phyloP scores from a whole-genome alignment of 2,329 filamentous ascomycete species.

The Geosmithia flava region DNA sequence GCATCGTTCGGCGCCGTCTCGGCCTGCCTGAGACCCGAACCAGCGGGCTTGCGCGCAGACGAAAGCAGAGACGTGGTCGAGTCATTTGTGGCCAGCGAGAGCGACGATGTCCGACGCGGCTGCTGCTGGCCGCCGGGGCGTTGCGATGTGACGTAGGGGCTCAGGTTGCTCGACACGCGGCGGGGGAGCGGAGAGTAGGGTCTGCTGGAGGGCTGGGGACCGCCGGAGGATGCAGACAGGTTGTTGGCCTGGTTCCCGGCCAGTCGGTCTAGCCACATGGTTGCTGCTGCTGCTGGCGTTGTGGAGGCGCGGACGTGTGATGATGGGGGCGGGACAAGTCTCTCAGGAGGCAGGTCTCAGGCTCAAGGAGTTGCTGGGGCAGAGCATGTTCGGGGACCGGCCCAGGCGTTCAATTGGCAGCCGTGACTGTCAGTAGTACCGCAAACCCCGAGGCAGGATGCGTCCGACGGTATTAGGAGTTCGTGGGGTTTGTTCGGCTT shows the following conservation, averaged over 20 bases:
- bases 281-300: constrained; percentile 3
- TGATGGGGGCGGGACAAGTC: not conserved
- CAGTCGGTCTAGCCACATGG: constrained; percentile 87
- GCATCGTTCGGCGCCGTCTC: constrained; percentile 37
- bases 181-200: constrained; percentile 59
- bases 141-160: constrained; percentile 55
- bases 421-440: not conserved
- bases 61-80: constrained; percentile 65
- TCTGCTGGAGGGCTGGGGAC: constrained; percentile 49
- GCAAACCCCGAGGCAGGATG: too few species aligned
- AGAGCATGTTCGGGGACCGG: not conserved
- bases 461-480: too few species aligned
- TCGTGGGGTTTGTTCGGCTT: not conserved
- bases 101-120: constrained; percentile 61
- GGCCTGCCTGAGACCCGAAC: constrained; percentile 53
- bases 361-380: not conserved
- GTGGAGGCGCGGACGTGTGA: constrained; percentile 7
- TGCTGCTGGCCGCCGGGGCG: constrained; percentile 41
- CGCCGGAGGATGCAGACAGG: constrained; percentile 44
- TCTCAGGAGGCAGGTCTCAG: not conserved
- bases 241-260: constrained; percentile 48
- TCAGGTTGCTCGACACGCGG: constrained; percentile 55
- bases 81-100: constrained; percentile 66
- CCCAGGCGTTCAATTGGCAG: not conserved
- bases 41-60: constrained; percentile 53